Percentiles rank a stretch among this genome's conserved stretches.
phyloP scores from a whole-genome alignment of 257 asterid species.

The Solanum gandarillasii region DNA sequence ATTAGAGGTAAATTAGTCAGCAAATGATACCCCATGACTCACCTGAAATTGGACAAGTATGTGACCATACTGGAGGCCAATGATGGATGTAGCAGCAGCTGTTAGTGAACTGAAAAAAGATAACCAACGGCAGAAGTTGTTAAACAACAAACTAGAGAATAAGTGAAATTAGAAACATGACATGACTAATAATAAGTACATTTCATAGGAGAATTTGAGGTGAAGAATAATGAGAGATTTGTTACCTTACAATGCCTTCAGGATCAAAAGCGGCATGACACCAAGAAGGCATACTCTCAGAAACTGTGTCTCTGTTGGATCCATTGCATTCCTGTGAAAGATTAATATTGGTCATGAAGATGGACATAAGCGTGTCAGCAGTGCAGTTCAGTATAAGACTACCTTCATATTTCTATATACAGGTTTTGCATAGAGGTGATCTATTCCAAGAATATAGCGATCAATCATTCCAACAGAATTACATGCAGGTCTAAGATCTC shows the following conservation, averaged over 20 bases:
- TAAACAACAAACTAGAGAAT: background rate
- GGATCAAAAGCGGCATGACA: constrained; percentile 88
- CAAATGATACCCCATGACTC: background rate
- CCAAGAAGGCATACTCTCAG: constrained; percentile 54
- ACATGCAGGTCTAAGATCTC: constrained; percentile 84
- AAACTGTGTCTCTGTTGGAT: constrained; percentile 30
- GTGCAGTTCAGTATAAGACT: constrained; percentile 3
- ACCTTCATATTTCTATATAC: constrained; percentile 73
- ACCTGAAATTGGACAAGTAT: constrained; percentile 61
- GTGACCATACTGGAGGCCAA: constrained; percentile 88
- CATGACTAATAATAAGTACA: constrained; percentile 45
- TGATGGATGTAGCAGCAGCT: constrained; percentile 62
- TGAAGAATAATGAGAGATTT: background rate
- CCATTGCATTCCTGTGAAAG: constrained; percentile 49
- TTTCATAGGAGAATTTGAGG: background rate
- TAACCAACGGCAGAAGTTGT: background rate
- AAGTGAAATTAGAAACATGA: constrained; percentile 28
- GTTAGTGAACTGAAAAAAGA: constrained; percentile 53
- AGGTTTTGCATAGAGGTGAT: constrained; percentile 67
- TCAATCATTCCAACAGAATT: constrained; percentile 87
- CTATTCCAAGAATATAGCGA: constrained; percentile 55
- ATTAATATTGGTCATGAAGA: background rate
- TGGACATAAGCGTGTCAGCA: background rate
- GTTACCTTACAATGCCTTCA: constrained; percentile 84
- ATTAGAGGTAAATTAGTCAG: background rate